A percentile compares a stretch with the other conserved stretches of the same genome.
phyloP scores from a whole-genome alignment of 352 stramenopile species.

The Phytopythium montanum region DNA sequence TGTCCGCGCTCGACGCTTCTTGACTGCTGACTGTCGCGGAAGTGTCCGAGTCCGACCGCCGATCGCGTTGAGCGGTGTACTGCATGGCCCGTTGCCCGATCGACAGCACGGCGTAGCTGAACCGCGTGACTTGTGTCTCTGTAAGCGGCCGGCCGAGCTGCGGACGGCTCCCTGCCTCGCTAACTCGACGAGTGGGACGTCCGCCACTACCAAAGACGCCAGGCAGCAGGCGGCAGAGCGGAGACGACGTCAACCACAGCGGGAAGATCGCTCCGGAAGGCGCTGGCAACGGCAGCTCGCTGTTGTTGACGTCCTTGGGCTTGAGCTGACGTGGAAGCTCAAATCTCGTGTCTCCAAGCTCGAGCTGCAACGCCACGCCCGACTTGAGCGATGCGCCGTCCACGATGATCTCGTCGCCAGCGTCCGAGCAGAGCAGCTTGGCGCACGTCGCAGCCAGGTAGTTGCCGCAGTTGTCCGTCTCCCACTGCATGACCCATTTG shows the following conservation, averaged over 20 bases:
- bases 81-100: constrained; percentile 53
- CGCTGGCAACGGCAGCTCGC: background rate
- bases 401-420: constrained; percentile 79
- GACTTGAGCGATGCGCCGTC: constrained; percentile 82
- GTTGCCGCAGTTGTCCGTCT: constrained; percentile 77
- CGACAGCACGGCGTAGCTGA: constrained; percentile 63
- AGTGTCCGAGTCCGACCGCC: constrained; percentile 3
- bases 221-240: constrained; percentile 2
- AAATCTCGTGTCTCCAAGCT: constrained; percentile 49
- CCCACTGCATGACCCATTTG: constrained; percentile 68
- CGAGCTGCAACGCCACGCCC: constrained; percentile 60
- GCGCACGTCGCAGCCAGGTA: constrained; percentile 67
- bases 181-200: constrained; percentile 30
- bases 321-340: constrained; percentile 24
- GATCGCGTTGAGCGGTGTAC: constrained; percentile 35
- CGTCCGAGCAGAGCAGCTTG: constrained; percentile 82
- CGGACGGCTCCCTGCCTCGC: constrained; percentile 52
- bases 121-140: constrained; percentile 56
- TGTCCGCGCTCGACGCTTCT: background rate
- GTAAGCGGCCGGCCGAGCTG: constrained; percentile 51
- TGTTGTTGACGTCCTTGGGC: constrained; percentile 10
- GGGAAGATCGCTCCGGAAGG: constrained; percentile 7
- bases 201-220: constrained; percentile 3
- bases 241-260: constrained; percentile 5
- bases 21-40: background rate